These are phyloP conservation scores for Arthrobotrys pseudoclavata DNA, from an alignment of 2,329 filamentous ascomycete species.

Conservation along the genomic window DNA sequence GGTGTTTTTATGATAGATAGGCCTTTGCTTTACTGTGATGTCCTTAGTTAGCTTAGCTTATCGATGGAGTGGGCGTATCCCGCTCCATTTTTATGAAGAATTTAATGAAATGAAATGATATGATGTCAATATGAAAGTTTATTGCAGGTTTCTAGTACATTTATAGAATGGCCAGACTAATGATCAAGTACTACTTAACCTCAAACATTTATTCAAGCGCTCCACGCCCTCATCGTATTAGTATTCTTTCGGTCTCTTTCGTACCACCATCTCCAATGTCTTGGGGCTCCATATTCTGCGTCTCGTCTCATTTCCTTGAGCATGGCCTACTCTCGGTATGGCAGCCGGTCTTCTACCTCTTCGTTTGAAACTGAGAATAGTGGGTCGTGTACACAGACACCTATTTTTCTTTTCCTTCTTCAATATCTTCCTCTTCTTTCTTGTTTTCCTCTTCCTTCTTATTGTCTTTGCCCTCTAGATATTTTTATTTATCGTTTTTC, in stretches of 20 bases:
- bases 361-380: neutral
- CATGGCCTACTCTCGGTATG: neutral
- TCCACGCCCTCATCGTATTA: neutral
- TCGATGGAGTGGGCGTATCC: neutral
- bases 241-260: neutral
- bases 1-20: conserved; percentile 15
- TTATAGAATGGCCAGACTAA: no score
- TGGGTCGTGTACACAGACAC: neutral
- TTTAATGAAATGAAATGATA: neutral
- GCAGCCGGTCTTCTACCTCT: neutral
- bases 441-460: no score
- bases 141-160: no score
- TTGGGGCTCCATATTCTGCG: neutral
- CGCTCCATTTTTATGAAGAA: neutral
- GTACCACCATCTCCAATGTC: conserved; percentile 7
- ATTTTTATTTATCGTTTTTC: no score
- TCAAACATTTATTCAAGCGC: no score
- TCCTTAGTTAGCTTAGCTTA: conserved; percentile 13
- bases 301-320: neutral
- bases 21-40: conserved; percentile 2
- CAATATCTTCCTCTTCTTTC: no score
- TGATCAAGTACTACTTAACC: no score
- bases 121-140: neutral
- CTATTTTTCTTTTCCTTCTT: no score
- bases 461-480: no score